A percentile compares a stretch with the other conserved stretches of the same genome.
Evolutionary conservation across 1,284 basidiomycete genomes (phyloP).

Genomic region (Ceratobasidium sp.): DNA sequence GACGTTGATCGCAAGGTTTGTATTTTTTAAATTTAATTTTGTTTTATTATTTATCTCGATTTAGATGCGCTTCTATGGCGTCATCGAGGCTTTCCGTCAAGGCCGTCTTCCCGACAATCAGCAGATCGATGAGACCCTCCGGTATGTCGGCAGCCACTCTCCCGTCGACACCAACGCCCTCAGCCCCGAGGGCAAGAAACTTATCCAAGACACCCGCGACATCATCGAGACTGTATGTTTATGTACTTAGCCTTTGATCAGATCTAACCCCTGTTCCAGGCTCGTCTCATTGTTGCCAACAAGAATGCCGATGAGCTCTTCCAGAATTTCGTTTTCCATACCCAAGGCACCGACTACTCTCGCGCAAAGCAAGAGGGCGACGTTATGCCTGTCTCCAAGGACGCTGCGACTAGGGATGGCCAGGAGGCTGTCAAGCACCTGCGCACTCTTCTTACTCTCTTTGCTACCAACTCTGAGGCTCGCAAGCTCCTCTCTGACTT

Average conservation of each 20-base stretch:
- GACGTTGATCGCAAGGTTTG: conserved; percentile 50
- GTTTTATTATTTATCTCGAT: neutral
- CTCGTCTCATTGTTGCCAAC: conserved; percentile 74
- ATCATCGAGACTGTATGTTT: conserved; percentile 72
- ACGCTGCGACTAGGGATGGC: conserved; percentile 71
- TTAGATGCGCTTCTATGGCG: conserved; percentile 78
- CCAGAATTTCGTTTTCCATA: conserved; percentile 87
- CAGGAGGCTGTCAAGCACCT: conserved; percentile 82
- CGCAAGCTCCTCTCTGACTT: conserved; percentile 90
- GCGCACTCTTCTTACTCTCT: conserved; percentile 84
- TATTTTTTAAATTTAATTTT: neutral
- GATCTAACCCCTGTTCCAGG: conserved; percentile 48
- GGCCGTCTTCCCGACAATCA: conserved; percentile 83
- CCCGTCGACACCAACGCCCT: conserved; percentile 76
- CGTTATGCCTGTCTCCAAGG: conserved; percentile 66
- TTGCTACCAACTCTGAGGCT: conserved; percentile 91
- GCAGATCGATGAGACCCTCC: conserved; percentile 81
- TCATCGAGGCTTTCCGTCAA: conserved; percentile 81
- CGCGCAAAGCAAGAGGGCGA: conserved; percentile 64
- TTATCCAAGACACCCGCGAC: conserved; percentile 80
- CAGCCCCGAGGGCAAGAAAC: conserved; percentile 79
- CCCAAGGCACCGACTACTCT: conserved; percentile 68
- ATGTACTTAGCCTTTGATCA: neutral
- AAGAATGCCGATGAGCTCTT: conserved; percentile 93
- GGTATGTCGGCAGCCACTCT: conserved; percentile 75